These are phyloP conservation scores for Clonostachys rosea DNA, from an alignment of 2,329 filamentous ascomycete genomes.

Conservation along the genomic window DNA sequence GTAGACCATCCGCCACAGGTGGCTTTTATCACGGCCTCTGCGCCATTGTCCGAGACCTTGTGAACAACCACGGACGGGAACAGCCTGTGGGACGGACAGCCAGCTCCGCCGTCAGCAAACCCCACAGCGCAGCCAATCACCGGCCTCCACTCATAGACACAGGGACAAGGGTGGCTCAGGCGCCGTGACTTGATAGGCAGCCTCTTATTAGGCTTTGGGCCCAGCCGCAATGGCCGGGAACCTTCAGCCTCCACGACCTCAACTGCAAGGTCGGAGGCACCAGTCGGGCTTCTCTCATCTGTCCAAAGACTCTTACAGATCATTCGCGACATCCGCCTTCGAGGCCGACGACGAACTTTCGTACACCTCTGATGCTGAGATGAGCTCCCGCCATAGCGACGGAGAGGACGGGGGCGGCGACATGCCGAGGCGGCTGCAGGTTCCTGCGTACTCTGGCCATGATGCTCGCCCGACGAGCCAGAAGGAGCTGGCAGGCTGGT, in stretches of 20 bases:
- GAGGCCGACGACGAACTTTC: conserved; percentile 69
- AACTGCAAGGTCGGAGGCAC: conserved; percentile 32
- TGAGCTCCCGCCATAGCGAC: conserved; percentile 28
- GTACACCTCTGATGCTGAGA: conserved; percentile 25
- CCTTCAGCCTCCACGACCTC: conserved; percentile 27
- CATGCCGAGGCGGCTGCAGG: conserved; percentile 13
- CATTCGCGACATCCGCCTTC: conserved; percentile 55
- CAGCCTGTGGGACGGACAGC: no score
- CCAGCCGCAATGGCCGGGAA: neutral
- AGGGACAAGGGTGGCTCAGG: no score
- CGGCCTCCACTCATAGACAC: no score
- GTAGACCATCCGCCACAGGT: no score
- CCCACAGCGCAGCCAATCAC: no score
- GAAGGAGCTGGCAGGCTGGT: conserved; percentile 91
- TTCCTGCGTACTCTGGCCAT: conserved; percentile 68
- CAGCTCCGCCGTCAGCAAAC: no score
- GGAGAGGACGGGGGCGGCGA: conserved; percentile 17
- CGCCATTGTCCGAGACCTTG: no score
- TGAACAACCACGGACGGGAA: no score
- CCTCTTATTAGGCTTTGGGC: neutral
- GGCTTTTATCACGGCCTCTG: no score
- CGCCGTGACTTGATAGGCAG: neutral
- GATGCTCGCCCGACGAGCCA: conserved; percentile 83
- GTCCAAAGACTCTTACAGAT: conserved; percentile 53
- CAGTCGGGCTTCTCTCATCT: conserved; percentile 43